These are phyloP conservation scores for Primulina eburnea DNA, from an alignment of 257 asterid species.

Conservation along the genomic window DNA sequence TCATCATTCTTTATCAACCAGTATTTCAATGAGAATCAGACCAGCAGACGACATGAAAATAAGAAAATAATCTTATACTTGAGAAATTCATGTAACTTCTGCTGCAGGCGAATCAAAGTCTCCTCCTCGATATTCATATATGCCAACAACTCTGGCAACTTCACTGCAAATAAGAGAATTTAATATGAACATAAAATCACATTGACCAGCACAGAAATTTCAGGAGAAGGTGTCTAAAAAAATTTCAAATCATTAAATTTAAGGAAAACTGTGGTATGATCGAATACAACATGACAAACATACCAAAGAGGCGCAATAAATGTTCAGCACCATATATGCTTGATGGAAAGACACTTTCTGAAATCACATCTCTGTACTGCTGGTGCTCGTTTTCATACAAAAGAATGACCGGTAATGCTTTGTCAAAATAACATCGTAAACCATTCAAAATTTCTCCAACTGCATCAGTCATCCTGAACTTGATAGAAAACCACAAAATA, in stretches of 20 bases:
- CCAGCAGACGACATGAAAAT: conserved; percentile 6
- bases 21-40: not conserved
- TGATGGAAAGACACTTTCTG: conserved; percentile 65
- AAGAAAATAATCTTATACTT: conserved; percentile 45
- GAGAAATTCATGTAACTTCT: conserved; percentile 79
- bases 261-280: not conserved
- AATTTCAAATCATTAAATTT: not conserved
- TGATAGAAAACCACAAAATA: conserved; percentile 27
- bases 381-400: conserved; percentile 87
- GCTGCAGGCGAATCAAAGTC: conserved; percentile 63
- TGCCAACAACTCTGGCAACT: conserved; percentile 77
- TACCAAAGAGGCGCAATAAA: conserved; percentile 95
- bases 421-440: conserved; percentile 78
- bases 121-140: conserved; percentile 76
- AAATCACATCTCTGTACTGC: conserved; percentile 65
- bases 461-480: conserved; percentile 62
- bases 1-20: conserved; percentile 2
- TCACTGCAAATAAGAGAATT: conserved; percentile 60
- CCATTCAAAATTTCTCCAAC: conserved; percentile 84
- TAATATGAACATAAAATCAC: conserved; percentile 9
- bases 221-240: not conserved
- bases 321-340: conserved; percentile 96
- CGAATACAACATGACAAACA: conserved; percentile 19
- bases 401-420: conserved; percentile 70
- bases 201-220: not conserved